A percentile compares a stretch with the other conserved stretches of the same genome.
phyloP scores from a whole-genome alignment of 2,329 filamentous ascomycete species.

The Talaromyces sp. region DNA sequence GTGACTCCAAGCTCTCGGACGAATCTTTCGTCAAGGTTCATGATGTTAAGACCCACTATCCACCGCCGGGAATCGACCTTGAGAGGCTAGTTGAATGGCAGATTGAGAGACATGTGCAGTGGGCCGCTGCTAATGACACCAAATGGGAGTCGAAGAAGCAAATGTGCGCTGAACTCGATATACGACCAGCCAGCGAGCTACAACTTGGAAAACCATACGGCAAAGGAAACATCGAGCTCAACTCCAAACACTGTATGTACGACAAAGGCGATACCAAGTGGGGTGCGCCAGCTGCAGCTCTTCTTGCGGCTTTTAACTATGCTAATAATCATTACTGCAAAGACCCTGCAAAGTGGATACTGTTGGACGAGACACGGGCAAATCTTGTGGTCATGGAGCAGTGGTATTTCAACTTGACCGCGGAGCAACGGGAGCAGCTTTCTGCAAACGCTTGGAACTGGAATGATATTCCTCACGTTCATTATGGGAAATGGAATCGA shows the following conservation, averaged over 20 bases:
- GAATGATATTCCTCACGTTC: background rate
- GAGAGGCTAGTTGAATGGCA: background rate
- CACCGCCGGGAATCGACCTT: background rate
- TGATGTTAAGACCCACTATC: too few species aligned
- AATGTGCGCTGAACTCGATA: background rate
- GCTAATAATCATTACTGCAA: background rate
- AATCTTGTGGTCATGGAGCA: background rate
- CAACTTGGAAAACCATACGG: background rate
- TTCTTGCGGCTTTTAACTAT: background rate
- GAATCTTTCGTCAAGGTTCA: too few species aligned
- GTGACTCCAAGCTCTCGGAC: too few species aligned
- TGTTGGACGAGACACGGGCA: background rate
- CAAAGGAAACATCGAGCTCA: background rate
- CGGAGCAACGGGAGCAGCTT: background rate
- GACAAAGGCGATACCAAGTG: background rate
- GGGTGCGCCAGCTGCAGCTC: background rate
- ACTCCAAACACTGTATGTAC: background rate
- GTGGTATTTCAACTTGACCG: background rate
- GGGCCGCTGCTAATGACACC: background rate
- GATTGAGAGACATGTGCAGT: background rate
- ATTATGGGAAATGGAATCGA: background rate
- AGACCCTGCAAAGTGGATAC: background rate
- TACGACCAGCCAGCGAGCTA: background rate
- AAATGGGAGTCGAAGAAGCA: background rate
- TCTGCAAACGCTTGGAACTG: background rate